A percentile compares a stretch with the other conserved stretches of the same genome.
Conservation (phyloP, 306 rosid species). For the Myrica gale region DNA sequence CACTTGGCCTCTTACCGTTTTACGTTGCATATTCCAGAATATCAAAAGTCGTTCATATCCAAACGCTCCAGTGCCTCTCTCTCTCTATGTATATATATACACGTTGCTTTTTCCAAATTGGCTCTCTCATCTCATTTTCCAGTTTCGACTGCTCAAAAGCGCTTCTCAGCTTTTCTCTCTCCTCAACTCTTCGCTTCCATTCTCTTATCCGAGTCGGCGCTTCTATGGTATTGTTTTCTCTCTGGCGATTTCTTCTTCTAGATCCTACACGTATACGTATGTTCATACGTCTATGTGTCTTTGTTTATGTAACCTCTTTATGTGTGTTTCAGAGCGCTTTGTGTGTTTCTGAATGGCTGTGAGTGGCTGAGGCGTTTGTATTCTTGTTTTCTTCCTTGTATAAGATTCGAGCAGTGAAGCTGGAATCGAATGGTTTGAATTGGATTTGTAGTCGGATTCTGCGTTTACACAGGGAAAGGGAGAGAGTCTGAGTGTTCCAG, state of each 20-base stretch:
- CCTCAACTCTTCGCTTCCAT: not conserved
- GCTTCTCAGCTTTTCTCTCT: conserved; percentile 10
- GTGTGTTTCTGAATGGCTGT: conserved; percentile 19
- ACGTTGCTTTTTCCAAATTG: not conserved
- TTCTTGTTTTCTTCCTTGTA: not conserved
- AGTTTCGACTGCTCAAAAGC: not conserved
- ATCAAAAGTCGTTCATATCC: conserved; percentile 30
- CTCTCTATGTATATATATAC: not conserved
- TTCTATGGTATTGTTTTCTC: not conserved
- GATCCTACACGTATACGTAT: not conserved
- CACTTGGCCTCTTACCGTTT: not conserved
- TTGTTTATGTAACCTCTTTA: not conserved
- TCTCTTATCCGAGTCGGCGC: conserved; percentile 1
- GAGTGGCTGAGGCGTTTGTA: conserved; percentile 13
- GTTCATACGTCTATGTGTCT: not conserved
- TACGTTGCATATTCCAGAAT: conserved; percentile 48
- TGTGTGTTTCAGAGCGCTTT: conserved; percentile 6
- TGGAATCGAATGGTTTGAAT: conserved; percentile 9
- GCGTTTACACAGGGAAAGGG: conserved; percentile 11
- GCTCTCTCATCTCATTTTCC: not conserved
- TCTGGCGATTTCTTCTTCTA: not conserved
- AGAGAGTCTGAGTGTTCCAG: conserved; percentile 9
- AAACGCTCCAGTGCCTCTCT: not conserved
- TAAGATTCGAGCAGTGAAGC: conserved; percentile 17
- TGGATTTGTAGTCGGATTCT: conserved; percentile 29